phyloP scores from a whole-genome alignment of 108 stramenopile genomes.

The Pseudonitzschia multistriata region DNA sequence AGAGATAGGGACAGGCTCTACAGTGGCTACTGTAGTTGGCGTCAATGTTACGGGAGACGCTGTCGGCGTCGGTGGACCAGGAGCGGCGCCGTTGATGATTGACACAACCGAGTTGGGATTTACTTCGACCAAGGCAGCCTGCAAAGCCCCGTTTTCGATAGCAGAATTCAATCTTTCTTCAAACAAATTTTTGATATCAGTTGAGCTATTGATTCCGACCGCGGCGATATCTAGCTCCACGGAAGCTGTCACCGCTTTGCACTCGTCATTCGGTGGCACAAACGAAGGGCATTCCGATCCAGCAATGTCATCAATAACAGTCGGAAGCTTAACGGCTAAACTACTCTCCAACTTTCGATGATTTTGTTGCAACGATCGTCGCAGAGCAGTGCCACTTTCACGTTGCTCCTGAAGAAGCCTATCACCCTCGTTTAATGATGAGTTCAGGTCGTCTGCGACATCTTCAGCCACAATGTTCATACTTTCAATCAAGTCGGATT shows the following conservation, averaged over 20 bases:
- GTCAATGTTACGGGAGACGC: not conserved
- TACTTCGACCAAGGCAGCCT: slow-evolving; percentile 19
- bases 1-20: not conserved
- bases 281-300: slow-evolving; percentile 1
- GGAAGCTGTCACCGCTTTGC: slow-evolving; percentile 14
- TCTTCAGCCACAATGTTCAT: slow-evolving; percentile 9
- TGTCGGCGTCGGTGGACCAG: not conserved
- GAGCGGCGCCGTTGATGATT: slow-evolving; percentile 20
- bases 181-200: slow-evolving; percentile 10
- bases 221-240: not conserved
- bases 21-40: not conserved
- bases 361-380: not conserved
- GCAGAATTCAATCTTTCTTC: slow-evolving; percentile 19
- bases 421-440: not conserved
- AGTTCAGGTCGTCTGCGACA: slow-evolving; percentile 1
- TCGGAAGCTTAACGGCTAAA: not conserved
- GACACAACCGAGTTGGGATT: slow-evolving; percentile 35
- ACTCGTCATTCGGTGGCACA: not conserved
- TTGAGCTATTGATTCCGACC: not conserved
- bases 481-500: not conserved
- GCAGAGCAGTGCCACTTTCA: not conserved
- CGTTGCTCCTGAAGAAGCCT: not conserved
- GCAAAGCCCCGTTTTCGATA: slow-evolving; percentile 30
- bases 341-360: not conserved
- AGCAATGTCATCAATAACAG: not conserved